Conservation (phyloP, 1,139 yeast species). For the Debaryomyces fabryi region DNA sequence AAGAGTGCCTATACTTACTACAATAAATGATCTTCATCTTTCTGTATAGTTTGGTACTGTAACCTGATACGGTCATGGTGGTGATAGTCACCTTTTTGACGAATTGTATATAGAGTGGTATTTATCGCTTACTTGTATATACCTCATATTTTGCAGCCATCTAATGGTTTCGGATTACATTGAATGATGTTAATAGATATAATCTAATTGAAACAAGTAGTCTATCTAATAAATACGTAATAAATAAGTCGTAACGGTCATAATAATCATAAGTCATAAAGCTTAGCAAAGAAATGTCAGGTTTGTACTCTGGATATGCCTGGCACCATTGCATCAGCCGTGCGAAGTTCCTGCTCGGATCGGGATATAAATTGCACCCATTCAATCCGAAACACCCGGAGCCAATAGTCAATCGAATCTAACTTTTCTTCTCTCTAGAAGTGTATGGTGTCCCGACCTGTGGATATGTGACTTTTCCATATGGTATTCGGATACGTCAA, state of each 20-base stretch:
- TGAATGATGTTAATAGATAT: neutral
- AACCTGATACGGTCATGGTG: too few species aligned
- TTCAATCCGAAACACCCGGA: neutral
- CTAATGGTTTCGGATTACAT: neutral
- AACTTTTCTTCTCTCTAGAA: neutral
- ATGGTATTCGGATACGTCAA: neutral
- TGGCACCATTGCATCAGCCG: neutral
- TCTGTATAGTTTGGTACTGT: neutral
- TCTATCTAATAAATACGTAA: constrained; percentile 1
- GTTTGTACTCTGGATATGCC: neutral
- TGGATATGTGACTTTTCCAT: too few species aligned
- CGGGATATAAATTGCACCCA: neutral
- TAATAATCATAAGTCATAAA: neutral
- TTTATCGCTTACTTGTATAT: too few species aligned
- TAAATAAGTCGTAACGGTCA: neutral
- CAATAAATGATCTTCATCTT: neutral
- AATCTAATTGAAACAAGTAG: neutral
- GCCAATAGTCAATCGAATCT: neutral
- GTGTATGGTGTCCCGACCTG: too few species aligned
- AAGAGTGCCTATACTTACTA: neutral
- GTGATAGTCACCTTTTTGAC: too few species aligned
- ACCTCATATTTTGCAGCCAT: neutral
- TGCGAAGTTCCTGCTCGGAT: neutral
- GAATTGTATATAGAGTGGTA: too few species aligned
- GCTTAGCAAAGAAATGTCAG: neutral